These are phyloP conservation scores for Cairneyella variabilis DNA, from an alignment of 495 filamentous ascomycete genomes.

Conservation along the genomic window DNA sequence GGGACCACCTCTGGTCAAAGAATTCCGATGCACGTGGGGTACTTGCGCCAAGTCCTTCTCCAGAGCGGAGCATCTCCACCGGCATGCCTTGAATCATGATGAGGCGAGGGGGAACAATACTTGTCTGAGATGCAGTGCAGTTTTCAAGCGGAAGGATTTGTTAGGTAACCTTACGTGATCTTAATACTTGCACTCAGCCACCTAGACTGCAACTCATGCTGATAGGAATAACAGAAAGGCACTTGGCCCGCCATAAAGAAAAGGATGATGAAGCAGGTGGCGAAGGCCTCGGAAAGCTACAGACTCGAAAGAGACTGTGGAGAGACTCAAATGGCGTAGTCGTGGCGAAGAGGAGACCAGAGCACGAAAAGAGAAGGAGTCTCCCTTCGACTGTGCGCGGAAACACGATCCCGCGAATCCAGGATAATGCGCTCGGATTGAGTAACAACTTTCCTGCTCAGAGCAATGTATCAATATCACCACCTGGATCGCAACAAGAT, in stretches of 20 bases:
- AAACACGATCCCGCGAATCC: slow-evolving; percentile 1
- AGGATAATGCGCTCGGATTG: not conserved
- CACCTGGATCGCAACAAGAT: slow-evolving; percentile 5
- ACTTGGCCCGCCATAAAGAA: slow-evolving; percentile 53
- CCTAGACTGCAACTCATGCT: not conserved
- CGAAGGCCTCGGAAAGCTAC: slow-evolving; percentile 48
- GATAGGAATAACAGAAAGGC: slow-evolving; percentile 39
- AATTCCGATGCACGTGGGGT: slow-evolving; percentile 40
- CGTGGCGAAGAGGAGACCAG: slow-evolving; percentile 35
- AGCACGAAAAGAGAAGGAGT: slow-evolving; percentile 18
- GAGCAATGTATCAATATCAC: not conserved
- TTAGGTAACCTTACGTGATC: slow-evolving; percentile 34
- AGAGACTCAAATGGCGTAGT: slow-evolving; percentile 52
- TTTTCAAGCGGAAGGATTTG: slow-evolving; percentile 51
- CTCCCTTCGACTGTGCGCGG: not conserved
- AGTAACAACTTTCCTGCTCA: not conserved
- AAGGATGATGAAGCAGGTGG: slow-evolving; percentile 58
- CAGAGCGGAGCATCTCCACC: slow-evolving; percentile 52
- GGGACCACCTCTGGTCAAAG: slow-evolving; percentile 3
- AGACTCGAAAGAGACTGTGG: slow-evolving; percentile 56
- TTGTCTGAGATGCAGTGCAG: slow-evolving; percentile 49
- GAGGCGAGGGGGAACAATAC: slow-evolving; percentile 39
- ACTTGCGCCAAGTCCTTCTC: slow-evolving; percentile 50
- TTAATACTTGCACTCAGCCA: too few species aligned
- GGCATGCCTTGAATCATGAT: slow-evolving; percentile 53